These are phyloP conservation scores for Coemansia sp. DNA, from an alignment of 192 early-diverging fungal species.

Conservation along the genomic window DNA sequence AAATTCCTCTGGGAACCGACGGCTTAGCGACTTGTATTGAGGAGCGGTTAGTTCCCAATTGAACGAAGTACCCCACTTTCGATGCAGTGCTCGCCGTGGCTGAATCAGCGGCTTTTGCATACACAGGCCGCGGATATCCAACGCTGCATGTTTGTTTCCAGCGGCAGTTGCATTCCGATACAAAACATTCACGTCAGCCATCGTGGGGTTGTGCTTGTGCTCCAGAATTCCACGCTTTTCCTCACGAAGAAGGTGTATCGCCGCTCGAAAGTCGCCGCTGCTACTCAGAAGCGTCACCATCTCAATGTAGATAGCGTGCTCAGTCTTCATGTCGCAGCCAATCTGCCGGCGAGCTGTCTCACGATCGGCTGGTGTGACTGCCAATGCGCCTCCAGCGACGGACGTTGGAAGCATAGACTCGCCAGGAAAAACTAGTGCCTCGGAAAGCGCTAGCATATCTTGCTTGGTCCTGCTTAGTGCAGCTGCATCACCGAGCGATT, in stretches of 20 bases:
- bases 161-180: slow-evolving; percentile 56
- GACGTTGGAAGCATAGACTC: slow-evolving; percentile 16
- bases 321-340: slow-evolving; percentile 58
- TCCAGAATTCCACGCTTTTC: slow-evolving; percentile 44
- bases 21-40: slow-evolving; percentile 41
- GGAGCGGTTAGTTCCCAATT: slow-evolving; percentile 52
- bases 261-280: slow-evolving; percentile 53
- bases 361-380: slow-evolving; percentile 36
- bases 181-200: slow-evolving; percentile 53
- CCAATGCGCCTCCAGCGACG: slow-evolving; percentile 35
- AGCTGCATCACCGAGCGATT: slow-evolving; percentile 10
- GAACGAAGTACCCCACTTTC: slow-evolving; percentile 61
- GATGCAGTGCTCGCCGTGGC: slow-evolving; percentile 44
- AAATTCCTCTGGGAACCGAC: slow-evolving; percentile 48
- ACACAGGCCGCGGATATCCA: slow-evolving; percentile 57
- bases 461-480: slow-evolving; percentile 24
- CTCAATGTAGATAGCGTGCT: slow-evolving; percentile 57
- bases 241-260: slow-evolving; percentile 55
- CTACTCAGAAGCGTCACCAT: slow-evolving; percentile 70
- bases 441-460: slow-evolving; percentile 38
- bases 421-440: slow-evolving; percentile 33
- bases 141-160: slow-evolving; percentile 53
- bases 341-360: slow-evolving; percentile 38
- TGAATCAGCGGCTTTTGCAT: slow-evolving; percentile 42
- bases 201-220: slow-evolving; percentile 39